These are phyloP conservation scores for Firmiana major DNA, from an alignment of 345 rosid species.

Conservation along the genomic window DNA sequence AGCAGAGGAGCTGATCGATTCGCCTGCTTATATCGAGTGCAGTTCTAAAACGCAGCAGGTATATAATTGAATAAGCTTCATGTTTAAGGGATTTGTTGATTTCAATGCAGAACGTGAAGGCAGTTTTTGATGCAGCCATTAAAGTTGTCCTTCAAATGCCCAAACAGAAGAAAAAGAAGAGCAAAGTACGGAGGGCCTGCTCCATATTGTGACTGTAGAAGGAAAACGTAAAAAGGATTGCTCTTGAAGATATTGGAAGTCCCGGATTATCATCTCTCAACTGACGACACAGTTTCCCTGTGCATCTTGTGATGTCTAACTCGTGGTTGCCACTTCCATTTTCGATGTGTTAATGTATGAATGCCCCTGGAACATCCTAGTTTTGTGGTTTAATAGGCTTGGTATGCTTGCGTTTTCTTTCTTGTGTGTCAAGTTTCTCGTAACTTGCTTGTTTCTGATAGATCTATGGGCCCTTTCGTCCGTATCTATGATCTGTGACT, in stretches of 20 bases:
- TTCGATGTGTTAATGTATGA: slow-evolving; percentile 12
- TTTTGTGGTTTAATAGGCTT: background rate
- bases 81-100: slow-evolving; percentile 5
- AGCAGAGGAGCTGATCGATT: slow-evolving; percentile 71
- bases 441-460: background rate
- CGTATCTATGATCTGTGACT: background rate
- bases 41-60: slow-evolving; percentile 97
- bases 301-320: slow-evolving; percentile 29
- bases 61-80: background rate
- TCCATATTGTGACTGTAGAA: slow-evolving; percentile 59
- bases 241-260: slow-evolving; percentile 25
- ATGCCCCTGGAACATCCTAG: background rate
- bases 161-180: slow-evolving; percentile 85
- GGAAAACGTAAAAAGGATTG: no score
- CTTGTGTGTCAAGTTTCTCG: background rate
- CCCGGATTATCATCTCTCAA: slow-evolving; percentile 17
- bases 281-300: slow-evolving; percentile 24
- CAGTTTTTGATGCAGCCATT: slow-evolving; percentile 88
- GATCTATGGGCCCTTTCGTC: background rate
- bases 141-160: slow-evolving; percentile 95
- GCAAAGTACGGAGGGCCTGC: slow-evolving; percentile 82
- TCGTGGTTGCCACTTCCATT: background rate
- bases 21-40: slow-evolving; percentile 88
- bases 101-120: slow-evolving; percentile 77
- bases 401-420: background rate